Base-by-base conservation (phyloP, 2,329 filamentous ascomycete genomes). In the Cladosporium sphaerospermum region DNA sequence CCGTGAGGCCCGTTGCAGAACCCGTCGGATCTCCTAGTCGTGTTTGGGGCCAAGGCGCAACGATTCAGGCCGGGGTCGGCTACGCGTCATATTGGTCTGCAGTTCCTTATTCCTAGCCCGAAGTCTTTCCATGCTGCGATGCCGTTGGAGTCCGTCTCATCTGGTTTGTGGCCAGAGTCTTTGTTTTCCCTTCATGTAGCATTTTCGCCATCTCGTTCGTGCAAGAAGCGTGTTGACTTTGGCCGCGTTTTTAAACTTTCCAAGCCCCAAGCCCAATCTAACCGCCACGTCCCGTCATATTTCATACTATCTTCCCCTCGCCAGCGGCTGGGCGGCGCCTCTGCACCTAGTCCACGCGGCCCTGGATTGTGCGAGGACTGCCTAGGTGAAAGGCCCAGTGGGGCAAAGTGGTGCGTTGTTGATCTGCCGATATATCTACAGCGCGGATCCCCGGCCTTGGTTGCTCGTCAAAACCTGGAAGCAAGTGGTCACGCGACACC, bases 71-170 rank as follows among this genome's bases (percentile, higher is more conserved):
- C 16, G 28, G 39, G 19, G 39, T 36, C 11, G 37, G 34, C 39
- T 44, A 51, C 48, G 48, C 48, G 48, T 51, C 48, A 51, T 51
- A 44, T 37, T 37, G 32, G 31, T 16, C 48, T 44, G 36, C 18
- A 31, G 41, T 34, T 34, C n/a, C 34, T 28, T n/a, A 11, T n/a
- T 47, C 33, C 9, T 37, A 33, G 23, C 39, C 45, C 45, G 45
- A 49, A 41, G 46, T 41, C 33, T 37, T 49, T 49, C 46, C 36
- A 34, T 49, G 11, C 23, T 32, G 9, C 28, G n/a, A 28, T 28
- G 23, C 23, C 23, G 19, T 19, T 31, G 46, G n/a, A 23, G 19
- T 31, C 19, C 33, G 37, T 28, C 46, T 18, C 11, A 37, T 14
- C 4, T 49, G 19, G 9, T 41, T 23, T 9, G 32, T 36, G 34